Evolutionary conservation across 1,139 yeast species (phyloP).

Genomic region (Suhomyces bribrorum): DNA sequence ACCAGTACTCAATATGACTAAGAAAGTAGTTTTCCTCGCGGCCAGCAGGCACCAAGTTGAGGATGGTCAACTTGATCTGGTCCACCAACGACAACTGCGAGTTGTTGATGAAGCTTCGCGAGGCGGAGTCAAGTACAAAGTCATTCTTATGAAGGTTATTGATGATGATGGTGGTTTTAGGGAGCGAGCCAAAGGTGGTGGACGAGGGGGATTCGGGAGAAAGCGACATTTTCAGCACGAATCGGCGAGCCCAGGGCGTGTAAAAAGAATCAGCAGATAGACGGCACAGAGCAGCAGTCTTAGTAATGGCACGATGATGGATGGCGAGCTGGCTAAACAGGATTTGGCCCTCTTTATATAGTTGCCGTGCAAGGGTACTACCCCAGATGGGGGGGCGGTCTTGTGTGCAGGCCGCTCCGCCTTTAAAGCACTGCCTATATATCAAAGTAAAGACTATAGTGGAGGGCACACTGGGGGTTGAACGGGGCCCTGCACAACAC

Average conservation of each 20-base stretch:
- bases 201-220: slow-evolving; percentile 8
- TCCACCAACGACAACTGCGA: slow-evolving; percentile 34
- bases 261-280: not conserved
- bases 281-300: not conserved
- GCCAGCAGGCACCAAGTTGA: slow-evolving; percentile 23
- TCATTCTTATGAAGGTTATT: slow-evolving; percentile 36
- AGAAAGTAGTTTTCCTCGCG: slow-evolving; percentile 26
- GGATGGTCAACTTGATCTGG: slow-evolving; percentile 35
- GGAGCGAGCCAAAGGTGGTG: slow-evolving; percentile 5
- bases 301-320: too few relatives aligned
- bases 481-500: slow-evolving; percentile 29
- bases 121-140: slow-evolving; percentile 24
- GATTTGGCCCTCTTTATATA: not conserved
- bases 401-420: slow-evolving; percentile 6
- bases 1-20: slow-evolving; percentile 44
- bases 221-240: slow-evolving; percentile 9
- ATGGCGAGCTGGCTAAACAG: too few relatives aligned
- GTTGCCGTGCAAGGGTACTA: not conserved
- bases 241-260: too few relatives aligned
- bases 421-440: slow-evolving; percentile 3
- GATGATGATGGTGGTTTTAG: slow-evolving; percentile 40
- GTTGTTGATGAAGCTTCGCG: slow-evolving; percentile 8
- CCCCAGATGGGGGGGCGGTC: not conserved
- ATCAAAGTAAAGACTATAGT: slow-evolving; percentile 40
- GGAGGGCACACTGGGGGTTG: slow-evolving; percentile 42